Evolutionary conservation across 768 basidiomycete species (phyloP), one percentile per base, ranked within the genome.

Genomic region (Kwoniella europaea): DNA sequence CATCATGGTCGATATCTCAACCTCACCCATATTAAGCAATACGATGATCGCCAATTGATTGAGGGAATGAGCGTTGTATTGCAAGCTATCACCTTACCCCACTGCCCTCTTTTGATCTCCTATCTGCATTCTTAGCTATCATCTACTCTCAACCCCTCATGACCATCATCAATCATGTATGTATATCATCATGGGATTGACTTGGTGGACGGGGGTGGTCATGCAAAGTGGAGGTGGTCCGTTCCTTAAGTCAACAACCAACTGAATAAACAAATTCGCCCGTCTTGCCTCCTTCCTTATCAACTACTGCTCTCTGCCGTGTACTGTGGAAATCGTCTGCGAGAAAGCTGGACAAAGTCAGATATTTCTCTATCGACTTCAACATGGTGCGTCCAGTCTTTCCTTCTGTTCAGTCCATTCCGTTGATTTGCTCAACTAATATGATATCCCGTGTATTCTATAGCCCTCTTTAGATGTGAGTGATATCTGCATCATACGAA

Each of bases 401-500:
- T 56, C 22, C 55, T 22, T 56, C 24, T 56, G n/a, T 20, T 56
- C 55, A 56, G 10, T n/a, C 4, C 55, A 56, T n/a, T 3, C 12
- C 18, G 55, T 24, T 12, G 18, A n/a, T 7, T 56, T 10, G 12
- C 16, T 56, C 22, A n/a, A 1, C 3, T 12, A 3, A 12, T 12
- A 12, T 12, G 24, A 16, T 56, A n/a, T 59, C 27, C 15, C 6
- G 10, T 12, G 15, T 59, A 2, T 59, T 10, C 4, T 13, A 20
- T 16, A 61, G 59, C 59, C 59, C 6, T 42, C 59, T 43, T 35
- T 61, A n/a, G 59, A 61, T 61, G 59, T 61, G 44, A 27, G 59
- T 43, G 3, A 56, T 10, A 4, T 27, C 24, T 24, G 1, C 24
- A 24, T 24, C 24, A 2, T 24, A 24, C 24, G 24, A 24, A 24